Evolutionary conservation across 129 eudicot species (phyloP).

Genomic region (Lonicera japonica): DNA sequence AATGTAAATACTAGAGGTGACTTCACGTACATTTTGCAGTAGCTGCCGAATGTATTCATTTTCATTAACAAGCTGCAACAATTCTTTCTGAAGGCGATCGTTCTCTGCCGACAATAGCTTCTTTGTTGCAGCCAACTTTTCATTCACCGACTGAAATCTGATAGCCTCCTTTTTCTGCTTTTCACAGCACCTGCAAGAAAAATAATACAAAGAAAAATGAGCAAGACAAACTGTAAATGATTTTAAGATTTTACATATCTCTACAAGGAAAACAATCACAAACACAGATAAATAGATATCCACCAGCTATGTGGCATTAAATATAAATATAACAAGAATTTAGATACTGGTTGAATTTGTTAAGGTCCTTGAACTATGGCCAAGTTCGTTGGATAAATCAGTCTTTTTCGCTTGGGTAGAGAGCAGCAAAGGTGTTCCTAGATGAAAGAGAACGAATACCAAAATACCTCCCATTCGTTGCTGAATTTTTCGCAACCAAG

Average conservation of each 20-base stretch:
- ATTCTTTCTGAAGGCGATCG: slow-evolving; percentile 9
- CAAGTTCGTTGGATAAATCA: no score
- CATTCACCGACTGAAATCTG: background rate
- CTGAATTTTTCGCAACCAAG: no score
- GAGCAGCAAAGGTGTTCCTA: no score
- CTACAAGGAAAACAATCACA: no score
- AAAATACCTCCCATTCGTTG: no score
- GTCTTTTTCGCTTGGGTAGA: no score
- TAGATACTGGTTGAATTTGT: no score
- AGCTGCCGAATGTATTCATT: slow-evolving; percentile 11
- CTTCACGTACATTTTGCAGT: slow-evolving; percentile 17
- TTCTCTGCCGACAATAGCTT: slow-evolving; percentile 13
- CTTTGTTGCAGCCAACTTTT: slow-evolving; percentile 7
- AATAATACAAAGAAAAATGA: background rate
- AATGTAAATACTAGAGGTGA: background rate
- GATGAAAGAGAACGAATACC: no score
- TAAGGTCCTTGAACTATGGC: no score
- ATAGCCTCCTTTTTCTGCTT: background rate
- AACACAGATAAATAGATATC: background rate
- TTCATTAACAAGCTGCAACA: slow-evolving; percentile 5
- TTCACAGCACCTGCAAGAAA: slow-evolving; percentile 6
- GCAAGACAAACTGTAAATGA: background rate
- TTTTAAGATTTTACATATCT: no score
- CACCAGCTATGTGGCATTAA: background rate
- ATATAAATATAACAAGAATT: no score